Percentiles rank a stretch among this genome's conserved stretches.
These are phyloP conservation scores for Quaeritorhiza haematococci DNA, from an alignment of 371 early-diverging fungal species.

Conservation along the genomic window DNA sequence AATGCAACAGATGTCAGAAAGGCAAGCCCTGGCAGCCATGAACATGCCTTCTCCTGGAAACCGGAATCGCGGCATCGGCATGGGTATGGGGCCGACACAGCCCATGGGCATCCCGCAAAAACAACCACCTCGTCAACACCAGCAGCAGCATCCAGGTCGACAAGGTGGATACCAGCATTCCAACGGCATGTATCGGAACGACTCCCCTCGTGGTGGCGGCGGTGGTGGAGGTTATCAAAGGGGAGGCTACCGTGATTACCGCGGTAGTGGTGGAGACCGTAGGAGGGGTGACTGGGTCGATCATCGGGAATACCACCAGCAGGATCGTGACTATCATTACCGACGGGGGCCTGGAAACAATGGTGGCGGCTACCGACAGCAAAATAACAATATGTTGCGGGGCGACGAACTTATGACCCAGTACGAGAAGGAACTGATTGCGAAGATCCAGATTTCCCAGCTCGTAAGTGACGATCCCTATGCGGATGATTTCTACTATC, in stretches of 20 bases:
- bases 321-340: too few relatives aligned
- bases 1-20: background rate
- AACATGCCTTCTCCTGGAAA: background rate
- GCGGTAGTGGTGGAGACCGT: too few relatives aligned
- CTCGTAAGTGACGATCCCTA: conserved; percentile 86
- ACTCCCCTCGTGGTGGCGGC: background rate
- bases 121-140: background rate
- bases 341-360: too few relatives aligned
- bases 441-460: conserved; percentile 87
- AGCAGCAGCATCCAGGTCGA: background rate
- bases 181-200: background rate
- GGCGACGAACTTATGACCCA: conserved; percentile 87
- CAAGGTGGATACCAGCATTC: background rate
- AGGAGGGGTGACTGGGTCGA: too few relatives aligned
- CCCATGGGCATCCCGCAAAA: background rate
- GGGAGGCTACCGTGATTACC: too few relatives aligned
- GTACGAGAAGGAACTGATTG: conserved; percentile 86
- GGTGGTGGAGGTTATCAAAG: background rate
- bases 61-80: background rate
- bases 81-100: background rate
- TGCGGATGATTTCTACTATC: conserved; percentile 90
- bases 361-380: too few relatives aligned
- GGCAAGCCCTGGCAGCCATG: background rate
- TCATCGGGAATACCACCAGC: too few relatives aligned
- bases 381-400: conserved; percentile 17